Percentiles rank a stretch among this genome's conserved stretches.
Evolutionary conservation across 2,329 filamentous ascomycete genomes (phyloP).

Genomic region (Colletotrichum theobromicola): DNA sequence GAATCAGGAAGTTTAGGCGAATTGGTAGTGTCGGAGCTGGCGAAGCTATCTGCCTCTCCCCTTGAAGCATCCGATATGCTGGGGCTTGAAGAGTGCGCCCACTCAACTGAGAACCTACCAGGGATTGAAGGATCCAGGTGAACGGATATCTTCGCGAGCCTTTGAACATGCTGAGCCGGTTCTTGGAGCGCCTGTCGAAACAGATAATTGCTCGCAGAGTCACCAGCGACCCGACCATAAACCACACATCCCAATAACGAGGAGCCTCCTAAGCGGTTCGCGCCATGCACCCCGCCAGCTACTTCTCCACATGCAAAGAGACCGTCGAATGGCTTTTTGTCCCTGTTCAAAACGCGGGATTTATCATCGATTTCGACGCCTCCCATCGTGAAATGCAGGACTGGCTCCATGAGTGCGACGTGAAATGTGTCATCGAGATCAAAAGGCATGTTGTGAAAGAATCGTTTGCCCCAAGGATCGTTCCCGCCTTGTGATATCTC

Average conservation of each 20-base stretch:
- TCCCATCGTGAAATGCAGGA: slow-evolving; percentile 99
- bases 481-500: slow-evolving; percentile 96
- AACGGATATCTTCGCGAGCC: slow-evolving; percentile 94
- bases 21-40: slow-evolving; percentile 37
- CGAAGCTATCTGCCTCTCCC: slow-evolving; percentile 48
- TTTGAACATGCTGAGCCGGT: slow-evolving; percentile 70
- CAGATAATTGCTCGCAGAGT: slow-evolving; percentile 92
- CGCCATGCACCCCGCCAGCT: slow-evolving; percentile 96
- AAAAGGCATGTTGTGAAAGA: slow-evolving; percentile 96
- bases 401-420: slow-evolving; percentile 96
- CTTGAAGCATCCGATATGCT: slow-evolving; percentile 47
- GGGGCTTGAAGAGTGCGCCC: slow-evolving; percentile 62
- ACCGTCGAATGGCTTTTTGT: slow-evolving; percentile 92
- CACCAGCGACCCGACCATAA: slow-evolving; percentile 96
- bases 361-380: slow-evolving; percentile 99
- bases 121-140: slow-evolving; percentile 94
- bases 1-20: slow-evolving; percentile 59
- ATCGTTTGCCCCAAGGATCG: slow-evolving; percentile 97
- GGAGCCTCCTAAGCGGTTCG: slow-evolving; percentile 97
- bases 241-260: slow-evolving; percentile 97
- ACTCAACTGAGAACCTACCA: slow-evolving; percentile 92
- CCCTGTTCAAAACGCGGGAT: slow-evolving; percentile 88
- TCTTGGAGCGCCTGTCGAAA: slow-evolving; percentile 88
- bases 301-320: slow-evolving; percentile 97
- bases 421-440: slow-evolving; percentile 94